Evolutionary conservation across 1,139 yeast genomes (phyloP).

Genomic region (Taiozyma onychis): DNA sequence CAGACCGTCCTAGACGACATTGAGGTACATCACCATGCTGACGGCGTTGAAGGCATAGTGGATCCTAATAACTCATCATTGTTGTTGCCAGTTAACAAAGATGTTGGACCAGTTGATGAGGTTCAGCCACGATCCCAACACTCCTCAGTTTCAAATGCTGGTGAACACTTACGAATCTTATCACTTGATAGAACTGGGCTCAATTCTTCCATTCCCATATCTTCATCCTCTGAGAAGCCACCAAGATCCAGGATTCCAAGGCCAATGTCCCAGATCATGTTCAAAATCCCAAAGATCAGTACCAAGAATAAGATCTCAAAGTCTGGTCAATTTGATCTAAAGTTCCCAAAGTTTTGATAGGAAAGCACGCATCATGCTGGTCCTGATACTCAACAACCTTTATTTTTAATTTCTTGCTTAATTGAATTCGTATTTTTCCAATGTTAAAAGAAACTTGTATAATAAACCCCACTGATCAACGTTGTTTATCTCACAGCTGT

Average conservation of each 20-base stretch:
- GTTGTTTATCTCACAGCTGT: neutral
- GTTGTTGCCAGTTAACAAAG: neutral
- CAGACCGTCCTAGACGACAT: neutral
- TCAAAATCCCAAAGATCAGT: constrained; percentile 1
- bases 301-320: neutral
- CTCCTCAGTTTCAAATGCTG: neutral
- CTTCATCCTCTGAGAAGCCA: neutral
- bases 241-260: constrained; percentile 7
- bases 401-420: neutral
- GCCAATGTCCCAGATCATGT: constrained; percentile 1
- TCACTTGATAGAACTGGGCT: neutral
- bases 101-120: neutral
- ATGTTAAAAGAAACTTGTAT: no score
- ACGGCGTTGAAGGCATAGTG: constrained; percentile 11
- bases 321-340: neutral
- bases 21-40: constrained; percentile 1
- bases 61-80: constrained; percentile 15
- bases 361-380: neutral
- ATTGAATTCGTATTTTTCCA: neutral
- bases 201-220: neutral
- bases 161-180: neutral
- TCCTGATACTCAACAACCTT: neutral
- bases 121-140: neutral
- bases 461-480: neutral
- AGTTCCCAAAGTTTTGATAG: neutral